A percentile compares a stretch with the other conserved stretches of the same genome.
Evolutionary conservation across 1,284 basidiomycete genomes (phyloP).

Genomic region (Rhodotorula glutinis): DNA sequence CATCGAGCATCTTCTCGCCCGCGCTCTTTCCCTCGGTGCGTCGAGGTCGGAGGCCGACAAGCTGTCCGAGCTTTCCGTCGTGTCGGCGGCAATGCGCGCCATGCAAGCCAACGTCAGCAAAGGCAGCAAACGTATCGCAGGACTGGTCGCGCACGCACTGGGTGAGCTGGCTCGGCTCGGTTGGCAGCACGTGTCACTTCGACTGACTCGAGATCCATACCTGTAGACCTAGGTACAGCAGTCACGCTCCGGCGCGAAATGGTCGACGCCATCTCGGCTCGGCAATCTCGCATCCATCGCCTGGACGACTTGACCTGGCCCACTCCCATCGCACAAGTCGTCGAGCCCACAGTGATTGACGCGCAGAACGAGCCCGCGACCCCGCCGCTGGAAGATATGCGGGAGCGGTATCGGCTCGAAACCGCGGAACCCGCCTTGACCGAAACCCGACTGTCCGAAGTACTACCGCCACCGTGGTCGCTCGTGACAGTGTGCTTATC

Average conservation of each 20-base stretch:
- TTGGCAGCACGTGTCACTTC: constrained; percentile 46
- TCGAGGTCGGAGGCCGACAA: constrained; percentile 27
- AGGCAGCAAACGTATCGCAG: constrained; percentile 52
- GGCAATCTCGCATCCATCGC: constrained; percentile 55
- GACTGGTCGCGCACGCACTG: constrained; percentile 61
- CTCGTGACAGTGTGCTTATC: constrained; percentile 79
- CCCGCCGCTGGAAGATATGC: constrained; percentile 49
- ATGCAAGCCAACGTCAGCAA: constrained; percentile 76
- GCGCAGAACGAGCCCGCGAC: constrained; percentile 22
- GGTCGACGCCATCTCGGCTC: constrained; percentile 49
- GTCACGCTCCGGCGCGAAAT: constrained; percentile 74
- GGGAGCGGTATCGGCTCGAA: constrained; percentile 57
- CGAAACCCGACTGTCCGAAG: constrained; percentile 42
- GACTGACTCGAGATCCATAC: too few species aligned
- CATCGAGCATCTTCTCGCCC: constrained; percentile 27
- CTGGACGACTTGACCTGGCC: constrained; percentile 42
- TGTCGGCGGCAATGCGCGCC: constrained; percentile 61
- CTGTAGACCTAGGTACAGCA: constrained; percentile 64
- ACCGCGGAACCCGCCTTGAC: constrained; percentile 49
- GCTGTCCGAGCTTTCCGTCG: constrained; percentile 29
- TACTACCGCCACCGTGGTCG: constrained; percentile 77
- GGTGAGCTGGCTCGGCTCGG: constrained; percentile 52
- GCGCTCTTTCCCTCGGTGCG: constrained; percentile 26
- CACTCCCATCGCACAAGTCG: too few species aligned
- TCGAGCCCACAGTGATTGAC: neutral